Conservation (phyloP, 2,329 filamentous ascomycete genomes). For the Aspergillus neoniger region DNA sequence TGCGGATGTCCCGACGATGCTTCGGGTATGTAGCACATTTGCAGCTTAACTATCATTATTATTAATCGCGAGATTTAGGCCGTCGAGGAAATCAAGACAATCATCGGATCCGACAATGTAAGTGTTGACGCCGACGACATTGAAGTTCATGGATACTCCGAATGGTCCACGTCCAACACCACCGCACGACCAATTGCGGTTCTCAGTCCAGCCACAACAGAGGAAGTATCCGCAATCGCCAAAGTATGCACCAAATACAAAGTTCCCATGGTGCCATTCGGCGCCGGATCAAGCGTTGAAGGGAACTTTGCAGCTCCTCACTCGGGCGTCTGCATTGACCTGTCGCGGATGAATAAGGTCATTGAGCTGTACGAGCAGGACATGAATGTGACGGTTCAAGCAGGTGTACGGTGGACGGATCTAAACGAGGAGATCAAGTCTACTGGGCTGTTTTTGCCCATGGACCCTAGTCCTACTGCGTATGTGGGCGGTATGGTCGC, state of each 20-base stretch:
- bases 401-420: conserved; percentile 2
- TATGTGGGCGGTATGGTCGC: not conserved
- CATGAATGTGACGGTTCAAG: conserved; percentile 6
- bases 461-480: conserved; percentile 7
- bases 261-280: conserved; percentile 7
- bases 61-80: not conserved
- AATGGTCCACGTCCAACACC: conserved; percentile 64
- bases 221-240: conserved; percentile 63
- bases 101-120: conserved; percentile 52
- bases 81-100: not conserved
- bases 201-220: conserved; percentile 61
- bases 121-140: conserved; percentile 64
- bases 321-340: conserved; percentile 1
- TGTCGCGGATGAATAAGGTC: conserved; percentile 3
- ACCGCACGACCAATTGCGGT: conserved; percentile 58
- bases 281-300: conserved; percentile 8
- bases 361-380: conserved; percentile 5
- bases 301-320: conserved; percentile 7
- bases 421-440: conserved; percentile 1
- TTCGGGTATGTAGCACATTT: not conserved
- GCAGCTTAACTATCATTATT: not conserved
- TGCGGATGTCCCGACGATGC: conserved; percentile 4
- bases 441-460: conserved; percentile 5
- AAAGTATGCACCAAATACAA: conserved; percentile 70
- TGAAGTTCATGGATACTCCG: conserved; percentile 63